Evolutionary conservation across 2,329 filamentous ascomycete genomes (phyloP), one percentile per base, ranked within the genome.

Genomic region (Ceratocystis huliohia): DNA sequence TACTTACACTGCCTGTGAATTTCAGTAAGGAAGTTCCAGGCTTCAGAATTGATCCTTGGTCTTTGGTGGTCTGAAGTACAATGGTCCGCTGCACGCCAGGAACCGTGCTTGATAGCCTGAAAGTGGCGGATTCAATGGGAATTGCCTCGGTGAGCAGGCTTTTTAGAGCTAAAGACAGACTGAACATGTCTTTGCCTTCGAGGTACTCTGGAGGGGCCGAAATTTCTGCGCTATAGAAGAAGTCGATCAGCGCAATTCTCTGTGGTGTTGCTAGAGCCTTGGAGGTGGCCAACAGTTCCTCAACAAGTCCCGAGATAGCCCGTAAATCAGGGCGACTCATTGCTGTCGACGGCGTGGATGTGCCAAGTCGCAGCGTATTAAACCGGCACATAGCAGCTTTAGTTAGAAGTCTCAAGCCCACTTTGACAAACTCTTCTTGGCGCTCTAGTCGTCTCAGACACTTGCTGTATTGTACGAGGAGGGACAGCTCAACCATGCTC

Each of bases 381-480:
- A 3, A 73, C 74, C 63, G 78, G 75, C 33, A 75, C 72, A 4
- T 81, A 72, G 28, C 78, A 77, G 20, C 82, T 72, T 89, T 91
- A 6, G 82, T 83, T 10, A 94, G 76, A 1, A 96, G 78, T 71
- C 88, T 88, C 15, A 96, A 78, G 7, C 90, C 81, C 7, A 89
- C 86, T 28, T 84, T 83, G 17, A 92, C 85, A 71, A 91, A 95
- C 69, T 96, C 90, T 64, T 93, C 88, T 68, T 85, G 85, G 15
- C 85, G 84, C 62, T 88, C 80, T 33, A 96, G 81, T 70, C 89
- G 82, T 70, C 88, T 87, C 33, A 99, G 80, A 74, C 92, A 97
- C 62, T 84, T 82, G 0, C 89, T 84, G 73, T 96, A 94, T 81
- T 96, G 88, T 69, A 89, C 84, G 5, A 97, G 81, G 82, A 96